A percentile compares a stretch with the other conserved stretches of the same genome.
These are phyloP conservation scores for Hemileccinum rubropunctum DNA, from an alignment of 768 basidiomycete genomes.

Conservation along the genomic window DNA sequence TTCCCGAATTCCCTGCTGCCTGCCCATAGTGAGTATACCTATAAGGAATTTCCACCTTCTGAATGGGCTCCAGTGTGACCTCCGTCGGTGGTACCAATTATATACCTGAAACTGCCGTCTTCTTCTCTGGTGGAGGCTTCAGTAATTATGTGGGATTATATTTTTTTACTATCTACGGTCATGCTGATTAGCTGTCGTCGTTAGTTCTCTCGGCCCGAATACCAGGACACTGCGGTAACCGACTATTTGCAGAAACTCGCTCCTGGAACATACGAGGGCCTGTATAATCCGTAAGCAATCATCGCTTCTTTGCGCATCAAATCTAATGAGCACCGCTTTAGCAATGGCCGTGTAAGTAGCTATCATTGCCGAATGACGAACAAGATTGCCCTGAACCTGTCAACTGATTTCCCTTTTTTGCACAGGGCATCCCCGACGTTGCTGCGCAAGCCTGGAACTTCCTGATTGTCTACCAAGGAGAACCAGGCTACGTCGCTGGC, in stretches of 20 bases:
- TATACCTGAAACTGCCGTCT: conserved; percentile 57
- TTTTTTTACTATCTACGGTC: background rate
- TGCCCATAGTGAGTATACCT: conserved; percentile 49
- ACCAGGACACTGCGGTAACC: conserved; percentile 47
- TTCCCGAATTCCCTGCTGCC: conserved; percentile 58
- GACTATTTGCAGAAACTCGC: conserved; percentile 45
- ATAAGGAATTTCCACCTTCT: background rate
- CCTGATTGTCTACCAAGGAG: conserved; percentile 45
- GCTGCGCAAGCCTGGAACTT: conserved; percentile 55
- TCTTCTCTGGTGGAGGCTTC: conserved; percentile 74
- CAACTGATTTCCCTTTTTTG: background rate
- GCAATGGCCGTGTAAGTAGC: conserved; percentile 52
- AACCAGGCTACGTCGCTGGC: conserved; percentile 44
- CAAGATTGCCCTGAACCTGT: too few species aligned
- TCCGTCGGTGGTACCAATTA: conserved; percentile 63
- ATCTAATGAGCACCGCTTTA: conserved; percentile 13
- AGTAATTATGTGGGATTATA: conserved; percentile 52
- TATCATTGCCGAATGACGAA: background rate
- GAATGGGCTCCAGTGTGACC: conserved; percentile 51
- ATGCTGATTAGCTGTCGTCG: background rate
- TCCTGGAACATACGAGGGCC: conserved; percentile 49
- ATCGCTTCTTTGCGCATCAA: background rate
- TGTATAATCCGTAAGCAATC: conserved; percentile 54
- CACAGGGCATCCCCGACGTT: conserved; percentile 60
- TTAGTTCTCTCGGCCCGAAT: conserved; percentile 53